Conservation (phyloP, 495 filamentous ascomycete species). For the Neurospora discreta region DNA sequence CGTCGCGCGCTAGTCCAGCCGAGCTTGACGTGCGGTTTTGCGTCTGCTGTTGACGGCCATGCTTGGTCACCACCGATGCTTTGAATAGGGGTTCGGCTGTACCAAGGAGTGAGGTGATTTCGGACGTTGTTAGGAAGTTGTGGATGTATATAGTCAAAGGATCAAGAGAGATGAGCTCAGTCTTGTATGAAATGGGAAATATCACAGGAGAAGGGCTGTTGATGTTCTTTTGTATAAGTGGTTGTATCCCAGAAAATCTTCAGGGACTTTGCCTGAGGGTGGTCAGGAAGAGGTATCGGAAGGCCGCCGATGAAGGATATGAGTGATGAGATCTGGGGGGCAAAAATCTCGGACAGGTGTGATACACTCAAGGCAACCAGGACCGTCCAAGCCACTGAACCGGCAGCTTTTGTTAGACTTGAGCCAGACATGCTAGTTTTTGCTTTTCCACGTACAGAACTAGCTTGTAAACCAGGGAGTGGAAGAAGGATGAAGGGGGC, state of each 20-base stretch:
- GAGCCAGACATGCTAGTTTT: slow-evolving; percentile 1
- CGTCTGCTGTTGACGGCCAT: slow-evolving; percentile 23
- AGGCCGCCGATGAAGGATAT: slow-evolving; percentile 13
- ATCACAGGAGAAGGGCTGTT: slow-evolving; percentile 18
- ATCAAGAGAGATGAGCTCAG: slow-evolving; percentile 34
- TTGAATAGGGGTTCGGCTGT: slow-evolving; percentile 28
- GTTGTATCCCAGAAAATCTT: slow-evolving; percentile 9
- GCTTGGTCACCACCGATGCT: slow-evolving; percentile 30
- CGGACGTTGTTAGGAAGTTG: slow-evolving; percentile 24
- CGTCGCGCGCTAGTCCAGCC: slow-evolving; percentile 30
- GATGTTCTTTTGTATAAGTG: not conserved
- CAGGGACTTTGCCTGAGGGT: slow-evolving; percentile 2
- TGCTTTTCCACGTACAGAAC: not conserved
- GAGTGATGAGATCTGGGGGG: slow-evolving; percentile 6
- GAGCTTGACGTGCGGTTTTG: slow-evolving; percentile 33
- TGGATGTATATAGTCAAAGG: slow-evolving; percentile 37
- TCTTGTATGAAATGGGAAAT: slow-evolving; percentile 23
- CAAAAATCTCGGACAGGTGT: slow-evolving; percentile 8
- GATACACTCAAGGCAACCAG: slow-evolving; percentile 16
- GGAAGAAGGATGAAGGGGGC: not conserved
- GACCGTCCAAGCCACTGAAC: slow-evolving; percentile 12
- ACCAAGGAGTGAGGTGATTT: slow-evolving; percentile 26
- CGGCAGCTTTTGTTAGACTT: slow-evolving; percentile 7
- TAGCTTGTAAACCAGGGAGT: not conserved
- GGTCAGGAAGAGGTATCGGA: slow-evolving; percentile 7